Evolutionary conservation across 1,139 yeast species (phyloP).

Genomic region (Hanseniaspora sp.): DNA sequence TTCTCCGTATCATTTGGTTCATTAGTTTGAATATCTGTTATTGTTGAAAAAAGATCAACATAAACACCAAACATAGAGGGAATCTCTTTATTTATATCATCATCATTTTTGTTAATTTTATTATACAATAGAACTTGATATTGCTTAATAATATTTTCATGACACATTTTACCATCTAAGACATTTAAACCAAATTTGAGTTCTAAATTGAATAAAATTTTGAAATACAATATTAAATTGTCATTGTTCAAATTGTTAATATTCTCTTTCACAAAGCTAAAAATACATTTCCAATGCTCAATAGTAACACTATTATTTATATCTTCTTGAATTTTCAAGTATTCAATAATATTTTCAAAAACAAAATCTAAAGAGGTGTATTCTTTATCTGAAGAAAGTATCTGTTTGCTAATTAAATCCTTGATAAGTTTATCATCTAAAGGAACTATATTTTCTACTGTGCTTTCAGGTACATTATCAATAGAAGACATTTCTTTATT

Average conservation of each 20-base stretch:
- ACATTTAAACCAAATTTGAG: background rate
- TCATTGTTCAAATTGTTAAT: background rate
- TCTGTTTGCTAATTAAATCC: background rate
- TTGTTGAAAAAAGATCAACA: background rate
- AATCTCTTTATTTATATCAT: background rate
- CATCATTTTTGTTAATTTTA: background rate
- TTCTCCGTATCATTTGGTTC: background rate
- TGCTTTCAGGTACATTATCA: too few relatives aligned
- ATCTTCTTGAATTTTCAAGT: background rate
- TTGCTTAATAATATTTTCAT: conserved; percentile 4
- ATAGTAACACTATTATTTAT: background rate
- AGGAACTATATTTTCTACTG: background rate
- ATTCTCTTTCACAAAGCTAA: background rate
- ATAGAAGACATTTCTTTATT: too few relatives aligned
- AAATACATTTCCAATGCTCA: background rate
- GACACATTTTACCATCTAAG: background rate
- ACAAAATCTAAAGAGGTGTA: background rate
- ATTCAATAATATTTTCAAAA: background rate
- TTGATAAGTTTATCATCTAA: background rate
- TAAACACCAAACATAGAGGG: background rate
- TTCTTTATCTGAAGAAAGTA: background rate
- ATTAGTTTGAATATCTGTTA: background rate
- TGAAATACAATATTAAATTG: background rate
- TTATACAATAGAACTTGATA: conserved; percentile 7
- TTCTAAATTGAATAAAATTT: background rate